Conservation (phyloP, 306 rosid genomes). For the Datisca glomerata region DNA sequence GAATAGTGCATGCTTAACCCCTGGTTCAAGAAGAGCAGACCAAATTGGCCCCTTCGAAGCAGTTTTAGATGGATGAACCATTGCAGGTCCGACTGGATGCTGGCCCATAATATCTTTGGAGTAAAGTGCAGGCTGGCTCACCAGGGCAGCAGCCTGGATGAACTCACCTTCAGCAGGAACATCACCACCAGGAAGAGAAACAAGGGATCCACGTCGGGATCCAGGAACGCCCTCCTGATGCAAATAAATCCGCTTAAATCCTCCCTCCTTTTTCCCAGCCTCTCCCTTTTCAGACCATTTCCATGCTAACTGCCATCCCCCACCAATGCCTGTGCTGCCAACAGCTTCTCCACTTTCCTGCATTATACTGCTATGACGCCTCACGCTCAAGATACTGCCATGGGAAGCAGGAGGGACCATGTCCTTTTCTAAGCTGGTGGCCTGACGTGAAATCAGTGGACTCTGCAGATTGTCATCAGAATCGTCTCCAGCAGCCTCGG, state of each 20-base stretch:
- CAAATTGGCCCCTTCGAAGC: slow-evolving; percentile 48
- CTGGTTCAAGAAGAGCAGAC: slow-evolving; percentile 70
- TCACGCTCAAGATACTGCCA: slow-evolving; percentile 58
- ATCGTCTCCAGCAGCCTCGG: slow-evolving; percentile 53
- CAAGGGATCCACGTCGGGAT: slow-evolving; percentile 63
- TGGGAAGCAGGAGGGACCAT: slow-evolving; percentile 56
- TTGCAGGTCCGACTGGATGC: slow-evolving; percentile 65
- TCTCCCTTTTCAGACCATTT: slow-evolving; percentile 72
- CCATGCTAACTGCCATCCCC: slow-evolving; percentile 98
- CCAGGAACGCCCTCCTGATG: slow-evolving; percentile 63
- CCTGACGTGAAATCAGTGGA: slow-evolving; percentile 79
- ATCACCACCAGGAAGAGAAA: slow-evolving; percentile 62
- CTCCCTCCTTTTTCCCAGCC: slow-evolving; percentile 61
- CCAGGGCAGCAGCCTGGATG: slow-evolving; percentile 86
- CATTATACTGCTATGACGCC: slow-evolving; percentile 69
- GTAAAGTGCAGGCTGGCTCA: slow-evolving; percentile 84
- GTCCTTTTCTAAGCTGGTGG: slow-evolving; percentile 78
- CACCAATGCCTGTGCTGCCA: slow-evolving; percentile 76
- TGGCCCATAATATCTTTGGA: slow-evolving; percentile 49
- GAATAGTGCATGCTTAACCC: slow-evolving; percentile 58
- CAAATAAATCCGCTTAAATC: slow-evolving; percentile 69
- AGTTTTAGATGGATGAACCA: slow-evolving; percentile 73
- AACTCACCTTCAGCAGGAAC: slow-evolving; percentile 42
- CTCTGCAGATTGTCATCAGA: slow-evolving; percentile 79
- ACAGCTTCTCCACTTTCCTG: slow-evolving; percentile 65